These are phyloP conservation scores for Thelonectria rubi DNA, from an alignment of 2,329 filamentous ascomycete genomes.

Conservation along the genomic window DNA sequence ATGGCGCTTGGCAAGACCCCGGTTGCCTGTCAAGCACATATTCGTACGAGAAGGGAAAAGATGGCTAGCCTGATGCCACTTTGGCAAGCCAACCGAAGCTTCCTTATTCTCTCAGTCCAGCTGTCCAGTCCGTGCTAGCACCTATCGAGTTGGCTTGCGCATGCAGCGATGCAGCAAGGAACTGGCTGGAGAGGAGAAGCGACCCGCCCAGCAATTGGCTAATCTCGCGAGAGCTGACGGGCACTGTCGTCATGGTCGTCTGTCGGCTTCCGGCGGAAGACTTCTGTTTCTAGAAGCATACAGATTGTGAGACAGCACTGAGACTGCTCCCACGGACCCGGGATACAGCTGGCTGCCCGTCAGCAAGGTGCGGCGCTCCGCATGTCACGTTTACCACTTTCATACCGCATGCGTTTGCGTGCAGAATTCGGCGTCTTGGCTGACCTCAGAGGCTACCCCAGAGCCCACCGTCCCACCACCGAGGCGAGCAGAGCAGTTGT, in stretches of 20 bases:
- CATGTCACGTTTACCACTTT: background rate
- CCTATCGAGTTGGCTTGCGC: background rate
- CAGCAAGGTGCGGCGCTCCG: background rate
- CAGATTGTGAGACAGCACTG: constrained; percentile 34
- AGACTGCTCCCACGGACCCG: constrained; percentile 29
- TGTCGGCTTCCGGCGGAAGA: background rate
- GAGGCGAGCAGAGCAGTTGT: background rate
- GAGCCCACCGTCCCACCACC: background rate
- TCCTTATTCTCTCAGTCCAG: no score
- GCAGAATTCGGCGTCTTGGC: background rate
- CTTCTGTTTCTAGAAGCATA: constrained; percentile 25
- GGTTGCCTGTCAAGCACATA: background rate
- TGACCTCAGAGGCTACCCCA: constrained; percentile 10
- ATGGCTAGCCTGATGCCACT: no score
- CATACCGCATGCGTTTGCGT: background rate
- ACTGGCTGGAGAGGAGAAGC: no score
- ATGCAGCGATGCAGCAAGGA: background rate
- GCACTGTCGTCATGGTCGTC: constrained; percentile 3
- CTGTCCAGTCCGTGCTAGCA: no score
- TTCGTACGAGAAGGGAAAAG: no score
- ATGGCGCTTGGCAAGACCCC: background rate
- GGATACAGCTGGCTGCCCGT: constrained; percentile 17
- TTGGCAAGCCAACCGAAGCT: no score
- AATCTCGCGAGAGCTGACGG: no score
- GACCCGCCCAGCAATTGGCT: no score